These are phyloP conservation scores for Crassisporium funariophilum DNA, from an alignment of 768 basidiomycete species.

Conservation along the genomic window DNA sequence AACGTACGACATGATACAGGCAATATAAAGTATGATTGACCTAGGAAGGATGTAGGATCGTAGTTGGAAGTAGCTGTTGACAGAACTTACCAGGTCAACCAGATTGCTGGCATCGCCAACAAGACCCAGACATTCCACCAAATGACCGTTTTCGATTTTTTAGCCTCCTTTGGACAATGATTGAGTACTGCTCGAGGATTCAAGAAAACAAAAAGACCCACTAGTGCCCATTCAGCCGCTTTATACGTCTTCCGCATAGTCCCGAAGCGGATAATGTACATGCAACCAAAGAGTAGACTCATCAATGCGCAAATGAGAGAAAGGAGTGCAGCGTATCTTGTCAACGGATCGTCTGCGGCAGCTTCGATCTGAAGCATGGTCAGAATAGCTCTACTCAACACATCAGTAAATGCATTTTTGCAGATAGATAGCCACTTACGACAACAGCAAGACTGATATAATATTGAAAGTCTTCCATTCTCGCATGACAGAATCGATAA, in stretches of 20 bases:
- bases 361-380: slow-evolving; percentile 35
- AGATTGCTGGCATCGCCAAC: slow-evolving; percentile 62
- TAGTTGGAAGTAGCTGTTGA: background rate
- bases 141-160: slow-evolving; percentile 28
- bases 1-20: slow-evolving; percentile 59
- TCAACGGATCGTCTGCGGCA: slow-evolving; percentile 54
- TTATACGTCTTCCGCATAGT: slow-evolving; percentile 66
- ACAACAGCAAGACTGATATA: slow-evolving; percentile 33
- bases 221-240: slow-evolving; percentile 66
- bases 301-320: slow-evolving; percentile 61
- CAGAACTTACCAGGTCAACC: slow-evolving; percentile 56
- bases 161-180: slow-evolving; percentile 47
- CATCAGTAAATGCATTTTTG: background rate
- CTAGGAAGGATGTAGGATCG: slow-evolving; percentile 26
- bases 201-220: slow-evolving; percentile 19
- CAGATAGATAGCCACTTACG: slow-evolving; percentile 18
- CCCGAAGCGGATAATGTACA: slow-evolving; percentile 65
- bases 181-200: background rate
- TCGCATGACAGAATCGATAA: slow-evolving; percentile 30
- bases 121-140: slow-evolving; percentile 72
- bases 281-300: slow-evolving; percentile 64
- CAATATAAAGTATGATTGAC: slow-evolving; percentile 60
- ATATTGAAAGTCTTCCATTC: slow-evolving; percentile 42
- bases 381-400: slow-evolving; percentile 31
- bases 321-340: slow-evolving; percentile 56